phyloP scores from a whole-genome alignment of 768 basidiomycete species.

The Tremella mesenterica region DNA sequence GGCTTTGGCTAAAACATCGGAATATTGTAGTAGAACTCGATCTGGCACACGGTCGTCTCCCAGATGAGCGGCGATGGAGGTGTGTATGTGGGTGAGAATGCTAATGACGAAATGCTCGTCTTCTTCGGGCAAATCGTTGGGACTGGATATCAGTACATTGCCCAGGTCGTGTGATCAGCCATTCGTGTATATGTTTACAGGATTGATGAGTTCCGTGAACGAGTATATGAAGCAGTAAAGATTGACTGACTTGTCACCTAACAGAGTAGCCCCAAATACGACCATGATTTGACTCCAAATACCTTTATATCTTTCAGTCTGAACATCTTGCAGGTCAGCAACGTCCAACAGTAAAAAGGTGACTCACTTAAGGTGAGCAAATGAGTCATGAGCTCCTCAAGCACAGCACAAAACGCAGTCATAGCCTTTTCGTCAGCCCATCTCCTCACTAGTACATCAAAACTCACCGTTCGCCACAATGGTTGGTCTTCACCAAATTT shows the following conservation, averaged over 20 bases:
- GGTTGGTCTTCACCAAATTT: constrained; percentile 79
- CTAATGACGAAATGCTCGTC: constrained; percentile 36
- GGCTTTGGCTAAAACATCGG: constrained; percentile 26
- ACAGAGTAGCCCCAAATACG: constrained; percentile 22
- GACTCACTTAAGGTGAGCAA: constrained; percentile 9
- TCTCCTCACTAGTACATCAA: neutral
- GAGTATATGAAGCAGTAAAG: too few species aligned
- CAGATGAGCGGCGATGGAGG: constrained; percentile 19
- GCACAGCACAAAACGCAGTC: constrained; percentile 45
- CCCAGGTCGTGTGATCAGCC: neutral
- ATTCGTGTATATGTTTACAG: neutral
- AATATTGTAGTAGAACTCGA: constrained; percentile 16
- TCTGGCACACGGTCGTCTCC: constrained; percentile 19
- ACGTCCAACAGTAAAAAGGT: neutral
- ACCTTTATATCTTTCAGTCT: constrained; percentile 60
- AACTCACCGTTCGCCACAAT: constrained; percentile 89
- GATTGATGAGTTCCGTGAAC: too few species aligned
- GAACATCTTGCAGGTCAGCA: constrained; percentile 48
- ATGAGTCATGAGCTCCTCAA: constrained; percentile 48
- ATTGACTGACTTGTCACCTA: constrained; percentile 28
- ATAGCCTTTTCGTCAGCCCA: constrained; percentile 7
- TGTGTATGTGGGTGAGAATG: constrained; percentile 15
- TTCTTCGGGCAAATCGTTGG: constrained; percentile 8
- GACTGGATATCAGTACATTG: too few species aligned
- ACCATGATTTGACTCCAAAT: constrained; percentile 63